These are phyloP conservation scores for Nothophaeocryptopus gaeumannii DNA, from an alignment of 2,329 filamentous ascomycete species.

Conservation along the genomic window DNA sequence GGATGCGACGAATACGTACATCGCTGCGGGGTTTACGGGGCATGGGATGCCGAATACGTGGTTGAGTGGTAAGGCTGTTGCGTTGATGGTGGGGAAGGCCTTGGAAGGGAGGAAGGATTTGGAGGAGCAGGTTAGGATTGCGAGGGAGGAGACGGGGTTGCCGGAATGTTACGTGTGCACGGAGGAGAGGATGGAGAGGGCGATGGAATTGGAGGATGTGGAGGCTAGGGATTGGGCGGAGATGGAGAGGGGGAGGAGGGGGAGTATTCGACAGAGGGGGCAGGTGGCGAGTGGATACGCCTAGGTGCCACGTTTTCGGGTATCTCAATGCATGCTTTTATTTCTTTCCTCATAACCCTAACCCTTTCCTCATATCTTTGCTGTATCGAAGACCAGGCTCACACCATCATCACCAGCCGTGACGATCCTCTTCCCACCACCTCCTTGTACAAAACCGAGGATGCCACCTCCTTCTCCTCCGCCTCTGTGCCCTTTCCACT, in stretches of 20 bases:
- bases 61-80: slow-evolving; percentile 62
- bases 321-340: no score
- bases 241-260: slow-evolving; percentile 8
- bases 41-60: slow-evolving; percentile 77
- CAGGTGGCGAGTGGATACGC: no score
- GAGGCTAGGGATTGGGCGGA: slow-evolving; percentile 30
- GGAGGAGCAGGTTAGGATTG: slow-evolving; percentile 16
- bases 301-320: no score
- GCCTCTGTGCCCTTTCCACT: slow-evolving; percentile 89
- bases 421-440: slow-evolving; percentile 70
- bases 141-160: slow-evolving; percentile 22
- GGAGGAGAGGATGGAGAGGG: slow-evolving; percentile 26
- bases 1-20: slow-evolving; percentile 34
- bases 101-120: slow-evolving; percentile 17
- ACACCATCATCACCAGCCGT: slow-evolving; percentile 88
- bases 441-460: slow-evolving; percentile 80
- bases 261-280: no score
- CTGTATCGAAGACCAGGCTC: slow-evolving; percentile 57
- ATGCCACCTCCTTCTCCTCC: slow-evolving; percentile 79
- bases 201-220: slow-evolving; percentile 26
- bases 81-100: slow-evolving; percentile 54
- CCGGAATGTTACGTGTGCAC: slow-evolving; percentile 31
- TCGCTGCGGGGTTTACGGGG: slow-evolving; percentile 45
- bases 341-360: no score
- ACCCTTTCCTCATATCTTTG: background rate